Conservation (phyloP, 495 filamentous ascomycete genomes). For the Baudoinia panamericana region DNA sequence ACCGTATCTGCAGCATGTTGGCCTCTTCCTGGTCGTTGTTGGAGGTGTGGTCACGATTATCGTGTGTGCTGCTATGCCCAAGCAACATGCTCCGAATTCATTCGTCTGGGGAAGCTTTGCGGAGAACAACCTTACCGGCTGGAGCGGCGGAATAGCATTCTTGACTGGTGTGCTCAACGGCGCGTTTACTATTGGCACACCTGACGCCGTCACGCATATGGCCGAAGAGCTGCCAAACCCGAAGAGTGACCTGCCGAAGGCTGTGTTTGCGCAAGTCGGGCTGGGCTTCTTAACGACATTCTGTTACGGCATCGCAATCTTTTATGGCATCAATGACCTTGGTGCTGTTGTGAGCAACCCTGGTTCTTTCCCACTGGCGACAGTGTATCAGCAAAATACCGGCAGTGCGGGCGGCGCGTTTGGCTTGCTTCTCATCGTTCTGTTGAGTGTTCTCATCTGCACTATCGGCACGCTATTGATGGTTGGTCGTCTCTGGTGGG, state of each 20-base stretch:
- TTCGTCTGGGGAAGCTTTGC: constrained; percentile 30
- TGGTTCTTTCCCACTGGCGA: constrained; percentile 58
- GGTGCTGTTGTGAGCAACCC: constrained; percentile 40
- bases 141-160: constrained; percentile 63
- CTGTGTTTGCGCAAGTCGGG: constrained; percentile 32
- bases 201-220: constrained; percentile 55
- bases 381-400: constrained; percentile 68
- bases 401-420: constrained; percentile 41
- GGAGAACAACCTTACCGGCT: constrained; percentile 48
- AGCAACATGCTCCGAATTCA: constrained; percentile 40
- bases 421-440: constrained; percentile 58
- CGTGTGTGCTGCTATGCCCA: constrained; percentile 64
- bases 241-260: constrained; percentile 47
- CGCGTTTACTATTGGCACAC: constrained; percentile 72
- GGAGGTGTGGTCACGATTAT: constrained; percentile 61
- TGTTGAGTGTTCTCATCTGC: constrained; percentile 49
- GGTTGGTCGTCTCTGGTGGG: constrained; percentile 75
- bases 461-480: constrained; percentile 59
- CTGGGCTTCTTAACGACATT: constrained; percentile 56
- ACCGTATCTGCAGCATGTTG: constrained; percentile 51
- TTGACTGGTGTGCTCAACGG: constrained; percentile 67
- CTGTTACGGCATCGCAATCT: constrained; percentile 58
- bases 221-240: constrained; percentile 70
- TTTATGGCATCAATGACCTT: constrained; percentile 58
- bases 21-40: constrained; percentile 53